A percentile compares a stretch with the other conserved stretches of the same genome.
Conservation (phyloP, 2,329 filamentous ascomycete genomes). For the Aspergillus tubingensis region DNA sequence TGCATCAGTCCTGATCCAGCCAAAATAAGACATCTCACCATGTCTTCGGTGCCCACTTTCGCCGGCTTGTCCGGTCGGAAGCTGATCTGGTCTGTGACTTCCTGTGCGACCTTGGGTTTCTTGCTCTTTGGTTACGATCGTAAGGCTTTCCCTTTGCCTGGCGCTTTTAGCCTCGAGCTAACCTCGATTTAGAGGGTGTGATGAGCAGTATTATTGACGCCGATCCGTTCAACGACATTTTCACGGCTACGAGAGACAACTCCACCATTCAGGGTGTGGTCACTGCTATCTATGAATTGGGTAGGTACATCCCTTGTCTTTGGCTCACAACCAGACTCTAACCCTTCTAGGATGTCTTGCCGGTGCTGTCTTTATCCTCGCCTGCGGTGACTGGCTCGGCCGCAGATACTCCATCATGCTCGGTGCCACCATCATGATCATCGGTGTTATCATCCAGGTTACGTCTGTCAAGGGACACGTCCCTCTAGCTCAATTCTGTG, state of each 20-base stretch:
- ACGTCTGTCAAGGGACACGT: slow-evolving; percentile 25
- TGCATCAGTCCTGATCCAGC: not conserved
- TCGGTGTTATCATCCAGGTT: slow-evolving; percentile 35
- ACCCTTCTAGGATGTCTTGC: slow-evolving; percentile 42
- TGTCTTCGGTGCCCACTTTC: slow-evolving; percentile 8
- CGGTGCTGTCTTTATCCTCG: slow-evolving; percentile 34
- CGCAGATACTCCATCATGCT: slow-evolving; percentile 51
- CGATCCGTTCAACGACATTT: slow-evolving; percentile 17
- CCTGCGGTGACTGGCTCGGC: slow-evolving; percentile 33
- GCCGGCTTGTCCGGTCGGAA: slow-evolving; percentile 9
- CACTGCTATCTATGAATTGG: slow-evolving; percentile 17
- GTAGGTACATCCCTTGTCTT: not conserved
- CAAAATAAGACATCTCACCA: not conserved
- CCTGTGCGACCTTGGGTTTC: slow-evolving; percentile 14
- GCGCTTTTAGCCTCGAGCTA: not conserved
- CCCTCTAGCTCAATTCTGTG: slow-evolving; percentile 45
- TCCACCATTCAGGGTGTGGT: slow-evolving; percentile 17
- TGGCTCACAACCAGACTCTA: not conserved
- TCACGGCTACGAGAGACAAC: slow-evolving; percentile 12
- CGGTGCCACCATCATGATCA: slow-evolving; percentile 53
- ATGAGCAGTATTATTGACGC: slow-evolving; percentile 17
- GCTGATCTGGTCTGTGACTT: slow-evolving; percentile 9
- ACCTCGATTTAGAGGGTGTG: slow-evolving; percentile 11
- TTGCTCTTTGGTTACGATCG: slow-evolving; percentile 13
- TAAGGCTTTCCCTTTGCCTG: not conserved